phyloP scores from a whole-genome alignment of 148 eudicot genomes.

The Cornus kousa region DNA sequence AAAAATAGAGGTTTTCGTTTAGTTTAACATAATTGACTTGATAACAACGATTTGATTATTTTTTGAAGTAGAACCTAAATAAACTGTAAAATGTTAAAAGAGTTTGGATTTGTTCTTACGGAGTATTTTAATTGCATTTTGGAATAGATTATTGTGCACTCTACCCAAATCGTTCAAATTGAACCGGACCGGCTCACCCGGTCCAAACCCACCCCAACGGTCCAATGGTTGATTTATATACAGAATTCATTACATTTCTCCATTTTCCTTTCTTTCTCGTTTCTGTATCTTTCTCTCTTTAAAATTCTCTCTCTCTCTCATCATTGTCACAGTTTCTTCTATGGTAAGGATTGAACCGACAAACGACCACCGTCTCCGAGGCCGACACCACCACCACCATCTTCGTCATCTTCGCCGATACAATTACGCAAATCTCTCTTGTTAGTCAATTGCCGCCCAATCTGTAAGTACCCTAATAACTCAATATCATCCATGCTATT shows the following conservation, averaged over 20 bases:
- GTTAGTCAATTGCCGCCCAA: slow-evolving; percentile 6
- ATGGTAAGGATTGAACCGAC: slow-evolving; percentile 5
- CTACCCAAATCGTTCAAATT: not conserved
- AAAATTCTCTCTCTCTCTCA: slow-evolving; percentile 7
- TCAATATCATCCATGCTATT: slow-evolving; percentile 1
- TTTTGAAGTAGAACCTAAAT: too few relatives aligned
- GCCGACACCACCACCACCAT: slow-evolving; percentile 13
- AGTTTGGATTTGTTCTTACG: too few relatives aligned
- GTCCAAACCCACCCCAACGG: not conserved
- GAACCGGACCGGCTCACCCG: not conserved
- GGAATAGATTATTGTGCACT: too few relatives aligned
- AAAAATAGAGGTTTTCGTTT: too few relatives aligned
- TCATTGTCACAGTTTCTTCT: slow-evolving; percentile 3
- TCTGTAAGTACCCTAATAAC: slow-evolving; percentile 9
- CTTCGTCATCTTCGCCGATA: not conserved
- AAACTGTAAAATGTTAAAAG: too few relatives aligned
- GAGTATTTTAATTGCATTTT: too few relatives aligned
- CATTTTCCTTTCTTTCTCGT: slow-evolving; percentile 5
- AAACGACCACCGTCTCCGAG: slow-evolving; percentile 5
- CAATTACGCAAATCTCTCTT: not conserved
- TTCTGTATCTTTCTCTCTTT: not conserved
- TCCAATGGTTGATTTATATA: not conserved
- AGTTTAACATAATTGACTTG: too few relatives aligned
- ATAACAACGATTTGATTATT: too few relatives aligned
- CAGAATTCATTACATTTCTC: not conserved